Conservation (phyloP, 192 early-diverging fungal species). For the Coemansia sp. region DNA sequence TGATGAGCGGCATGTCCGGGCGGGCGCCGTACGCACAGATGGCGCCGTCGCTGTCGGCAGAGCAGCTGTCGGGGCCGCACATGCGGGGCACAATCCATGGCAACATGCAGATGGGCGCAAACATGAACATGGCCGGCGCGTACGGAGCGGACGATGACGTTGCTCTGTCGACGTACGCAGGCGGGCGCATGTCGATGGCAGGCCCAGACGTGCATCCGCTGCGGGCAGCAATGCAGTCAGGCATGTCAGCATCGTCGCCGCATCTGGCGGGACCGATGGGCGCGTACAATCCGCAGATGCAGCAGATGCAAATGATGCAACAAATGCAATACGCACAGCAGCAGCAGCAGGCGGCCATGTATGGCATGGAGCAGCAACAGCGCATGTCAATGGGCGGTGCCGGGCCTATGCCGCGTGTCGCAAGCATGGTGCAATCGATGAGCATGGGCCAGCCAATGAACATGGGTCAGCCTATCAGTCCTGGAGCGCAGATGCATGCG, state of each 20-base stretch:
- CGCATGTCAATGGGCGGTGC: slow-evolving; percentile 30
- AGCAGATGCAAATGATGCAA: slow-evolving; percentile 27
- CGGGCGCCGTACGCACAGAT: slow-evolving; percentile 47
- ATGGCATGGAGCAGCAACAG: slow-evolving; percentile 40
- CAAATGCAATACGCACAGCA: slow-evolving; percentile 40
- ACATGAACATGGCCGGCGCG: slow-evolving; percentile 12
- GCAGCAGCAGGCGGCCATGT: slow-evolving; percentile 16
- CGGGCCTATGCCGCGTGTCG: slow-evolving; percentile 14
- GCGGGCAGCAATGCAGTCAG: slow-evolving; percentile 55
- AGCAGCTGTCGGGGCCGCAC: slow-evolving; percentile 35
- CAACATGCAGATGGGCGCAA: slow-evolving; percentile 17
- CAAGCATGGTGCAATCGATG: background rate
- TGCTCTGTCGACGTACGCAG: slow-evolving; percentile 44
- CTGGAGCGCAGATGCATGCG: slow-evolving; percentile 17
- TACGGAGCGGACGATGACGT: slow-evolving; percentile 44
- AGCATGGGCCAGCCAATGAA: background rate
- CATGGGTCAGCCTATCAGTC: slow-evolving; percentile 16
- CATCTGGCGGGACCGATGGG: slow-evolving; percentile 35
- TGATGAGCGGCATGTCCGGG: slow-evolving; percentile 53
- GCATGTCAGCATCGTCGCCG: slow-evolving; percentile 54
- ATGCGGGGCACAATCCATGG: slow-evolving; percentile 50
- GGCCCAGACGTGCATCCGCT: slow-evolving; percentile 48
- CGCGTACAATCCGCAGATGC: slow-evolving; percentile 27
- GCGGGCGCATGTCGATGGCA: slow-evolving; percentile 43
- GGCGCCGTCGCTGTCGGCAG: slow-evolving; percentile 46